Base-by-base conservation (phyloP, 2,329 filamentous ascomycete genomes). In the Arthrobotrys musiformis region DNA sequence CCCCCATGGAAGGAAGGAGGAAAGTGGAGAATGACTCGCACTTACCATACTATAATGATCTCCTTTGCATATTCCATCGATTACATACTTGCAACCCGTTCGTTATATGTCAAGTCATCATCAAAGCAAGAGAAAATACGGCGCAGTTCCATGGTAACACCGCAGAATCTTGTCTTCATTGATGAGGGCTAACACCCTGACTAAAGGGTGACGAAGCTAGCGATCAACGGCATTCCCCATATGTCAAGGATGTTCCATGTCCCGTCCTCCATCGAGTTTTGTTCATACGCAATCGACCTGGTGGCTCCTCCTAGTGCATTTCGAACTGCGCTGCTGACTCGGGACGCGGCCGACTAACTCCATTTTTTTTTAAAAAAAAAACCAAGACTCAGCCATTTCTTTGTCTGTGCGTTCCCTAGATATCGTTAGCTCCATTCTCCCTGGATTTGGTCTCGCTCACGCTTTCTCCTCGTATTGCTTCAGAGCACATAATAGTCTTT, bases 81-180 rank as follows among this genome's bases (percentile, higher is more conserved):
- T 52, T 42, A 37, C 63, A 52, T 35, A 33, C n/a, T n/a, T n/a
- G n/a, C 48, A 40, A 58, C 54, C 54, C 17, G 30, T 40, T 19
- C 33, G 54, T 40, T 58, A 58, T 58, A 58, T 26, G 54, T 58
- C 54, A 58, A 24, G 17, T 15, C 33, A 26, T n/a, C n/a, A n/a
- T n/a, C n/a, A n/a, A n/a, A n/a, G 54, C 19, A 33, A 58, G 40
- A 24, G 22, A 24, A 40, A 17, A 35, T 19, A 56, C 40, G 35
- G 48, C 42, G 52, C 58, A 30, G 58, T 61, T 33, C 68, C 68
- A 72, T 72, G 68, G 68, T 72, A 72, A 70, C 66, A 70, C 66
- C 52, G 24, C 33, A 40, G 52, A 30, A 46, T 37, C 40, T 15
- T 62, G 35, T 62, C 28, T 52, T 40, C 35, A 15, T 61, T 30